Evolutionary conservation across 345 rosid species (phyloP).

Genomic region (Moringa oleifera): DNA sequence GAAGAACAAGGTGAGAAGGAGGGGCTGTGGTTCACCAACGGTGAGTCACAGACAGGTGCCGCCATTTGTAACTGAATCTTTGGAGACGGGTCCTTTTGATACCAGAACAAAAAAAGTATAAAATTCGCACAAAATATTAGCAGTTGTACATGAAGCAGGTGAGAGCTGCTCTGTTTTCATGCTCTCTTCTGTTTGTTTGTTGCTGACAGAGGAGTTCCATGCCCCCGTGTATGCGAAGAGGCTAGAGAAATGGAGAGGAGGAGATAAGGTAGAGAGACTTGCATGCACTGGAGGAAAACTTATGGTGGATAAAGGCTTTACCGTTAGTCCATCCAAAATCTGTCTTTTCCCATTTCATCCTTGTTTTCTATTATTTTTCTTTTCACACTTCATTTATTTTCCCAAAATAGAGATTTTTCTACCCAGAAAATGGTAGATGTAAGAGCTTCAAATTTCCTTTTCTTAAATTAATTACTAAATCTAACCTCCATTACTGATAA

Average conservation of each 20-base stretch:
- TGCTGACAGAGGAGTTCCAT: background rate
- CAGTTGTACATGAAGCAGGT: background rate
- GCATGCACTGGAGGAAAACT: too few species aligned
- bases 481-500: too few species aligned
- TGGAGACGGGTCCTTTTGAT: background rate
- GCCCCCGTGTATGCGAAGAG: background rate
- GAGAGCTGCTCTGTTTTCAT: background rate
- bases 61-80: conserved; percentile 29
- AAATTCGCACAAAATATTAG: background rate
- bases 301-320: too few species aligned
- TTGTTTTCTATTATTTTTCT: too few species aligned
- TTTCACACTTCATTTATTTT: too few species aligned
- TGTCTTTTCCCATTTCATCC: too few species aligned
- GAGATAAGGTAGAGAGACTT: conserved; percentile 15
- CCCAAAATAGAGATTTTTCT: too few species aligned
- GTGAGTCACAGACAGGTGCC: conserved; percentile 35
- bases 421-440: too few species aligned
- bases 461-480: too few species aligned
- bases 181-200: conserved; percentile 1
- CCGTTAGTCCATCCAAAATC: too few species aligned
- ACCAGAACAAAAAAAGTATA: background rate
- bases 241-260: background rate
- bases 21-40: conserved; percentile 28
- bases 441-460: too few species aligned
- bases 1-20: conserved; percentile 35